phyloP scores from a whole-genome alignment of 2,329 filamentous ascomycete species.

The Hymenoscyphus fraxineus region DNA sequence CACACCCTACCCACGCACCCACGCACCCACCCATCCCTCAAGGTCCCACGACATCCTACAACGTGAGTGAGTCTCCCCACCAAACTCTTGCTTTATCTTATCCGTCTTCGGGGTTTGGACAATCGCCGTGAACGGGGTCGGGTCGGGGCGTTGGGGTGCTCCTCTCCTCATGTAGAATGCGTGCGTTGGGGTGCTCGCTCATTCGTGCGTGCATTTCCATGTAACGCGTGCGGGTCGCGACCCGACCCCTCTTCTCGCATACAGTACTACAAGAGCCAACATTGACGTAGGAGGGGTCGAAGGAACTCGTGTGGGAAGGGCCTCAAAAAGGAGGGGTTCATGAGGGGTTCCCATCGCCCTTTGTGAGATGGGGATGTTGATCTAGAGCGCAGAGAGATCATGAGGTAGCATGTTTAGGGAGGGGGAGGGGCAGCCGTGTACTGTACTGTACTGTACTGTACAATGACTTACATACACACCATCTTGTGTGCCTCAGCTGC shows the following conservation, averaged over 20 bases:
- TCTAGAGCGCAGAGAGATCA: neutral
- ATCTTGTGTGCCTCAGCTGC: neutral
- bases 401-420: neutral
- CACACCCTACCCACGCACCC: neutral
- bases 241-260: neutral
- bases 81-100: neutral
- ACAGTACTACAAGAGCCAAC: neutral
- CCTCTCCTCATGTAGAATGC: no score
- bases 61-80: neutral
- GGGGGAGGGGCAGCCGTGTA: neutral
- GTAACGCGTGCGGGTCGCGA: neutral
- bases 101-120: neutral
- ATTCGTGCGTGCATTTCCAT: neutral
- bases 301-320: neutral
- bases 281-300: neutral
- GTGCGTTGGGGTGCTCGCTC: neutral
- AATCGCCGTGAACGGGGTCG: neutral
- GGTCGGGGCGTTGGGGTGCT: no score
- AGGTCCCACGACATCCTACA: constrained; percentile 16
- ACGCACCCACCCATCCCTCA: neutral
- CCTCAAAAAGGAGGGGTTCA: no score
- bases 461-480: neutral
- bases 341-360: neutral
- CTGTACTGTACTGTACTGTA: neutral
- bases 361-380: neutral